Evolutionary conservation across 2,329 filamentous ascomycete species (phyloP).

Genomic region (Fusarium metavorans): DNA sequence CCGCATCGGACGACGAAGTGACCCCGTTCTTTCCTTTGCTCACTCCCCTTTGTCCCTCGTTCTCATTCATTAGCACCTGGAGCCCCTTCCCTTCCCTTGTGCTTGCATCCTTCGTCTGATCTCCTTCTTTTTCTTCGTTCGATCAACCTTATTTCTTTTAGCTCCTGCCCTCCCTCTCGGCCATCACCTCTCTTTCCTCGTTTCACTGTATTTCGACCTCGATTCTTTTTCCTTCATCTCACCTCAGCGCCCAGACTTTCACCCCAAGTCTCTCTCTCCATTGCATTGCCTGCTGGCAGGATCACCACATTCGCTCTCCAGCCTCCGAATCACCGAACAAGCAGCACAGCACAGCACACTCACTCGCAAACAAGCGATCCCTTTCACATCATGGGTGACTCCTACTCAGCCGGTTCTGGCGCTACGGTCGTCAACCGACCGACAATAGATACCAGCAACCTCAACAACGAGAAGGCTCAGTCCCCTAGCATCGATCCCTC

Average conservation of each 20-base stretch:
- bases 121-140: constrained; percentile 30
- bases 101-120: constrained; percentile 22
- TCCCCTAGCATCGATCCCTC: constrained; percentile 13
- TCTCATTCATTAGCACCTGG: constrained; percentile 23
- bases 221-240: background rate
- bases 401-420: constrained; percentile 30
- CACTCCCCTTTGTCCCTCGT: constrained; percentile 5
- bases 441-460: constrained; percentile 27
- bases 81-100: constrained; percentile 22
- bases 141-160: constrained; percentile 12
- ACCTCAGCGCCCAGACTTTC: background rate
- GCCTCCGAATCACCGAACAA: background rate
- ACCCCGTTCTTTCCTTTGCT: constrained; percentile 20
- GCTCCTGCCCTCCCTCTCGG: constrained; percentile 4
- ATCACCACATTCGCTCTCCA: constrained; percentile 9
- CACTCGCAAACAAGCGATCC: background rate
- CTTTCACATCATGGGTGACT: constrained; percentile 39
- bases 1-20: constrained; percentile 26
- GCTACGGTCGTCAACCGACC: constrained; percentile 31
- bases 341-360: background rate
- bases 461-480: constrained; percentile 14
- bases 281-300: constrained; percentile 42
- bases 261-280: background rate
- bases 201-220: background rate
- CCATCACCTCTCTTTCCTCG: background rate